Percentiles rank a stretch among this genome's conserved stretches.
Conservation (phyloP, 352 stramenopile genomes). For the Phytopythium mirpurense region DNA sequence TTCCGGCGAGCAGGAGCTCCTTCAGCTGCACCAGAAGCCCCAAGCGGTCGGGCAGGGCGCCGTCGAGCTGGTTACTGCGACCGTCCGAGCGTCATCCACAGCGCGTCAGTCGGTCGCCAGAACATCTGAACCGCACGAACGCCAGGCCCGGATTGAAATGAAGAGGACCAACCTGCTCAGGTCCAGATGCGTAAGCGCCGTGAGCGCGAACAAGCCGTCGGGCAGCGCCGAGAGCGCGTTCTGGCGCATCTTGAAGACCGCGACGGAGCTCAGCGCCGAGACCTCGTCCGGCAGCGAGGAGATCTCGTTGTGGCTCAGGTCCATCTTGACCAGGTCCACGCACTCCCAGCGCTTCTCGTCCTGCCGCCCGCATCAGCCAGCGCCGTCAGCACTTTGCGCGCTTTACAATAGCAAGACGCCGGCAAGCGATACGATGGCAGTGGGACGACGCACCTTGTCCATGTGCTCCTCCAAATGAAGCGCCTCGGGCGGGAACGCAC, state of each 20-base stretch:
- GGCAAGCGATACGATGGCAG: too few species aligned
- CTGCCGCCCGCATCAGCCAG: conserved; percentile 9
- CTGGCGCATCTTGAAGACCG: conserved; percentile 63
- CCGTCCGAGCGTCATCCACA: background rate
- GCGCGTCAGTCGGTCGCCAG: background rate
- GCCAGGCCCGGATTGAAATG: too few species aligned
- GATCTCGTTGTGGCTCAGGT: conserved; percentile 80
- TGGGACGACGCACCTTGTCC: conserved; percentile 52
- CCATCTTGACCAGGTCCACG: conserved; percentile 73
- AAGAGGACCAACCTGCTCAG: conserved; percentile 63
- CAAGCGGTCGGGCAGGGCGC: conserved; percentile 47
- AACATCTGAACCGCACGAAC: too few species aligned
- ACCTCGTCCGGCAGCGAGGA: conserved; percentile 49
- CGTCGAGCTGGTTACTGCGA: conserved; percentile 54
- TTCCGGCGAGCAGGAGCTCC: conserved; percentile 52
- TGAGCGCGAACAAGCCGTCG: conserved; percentile 62
- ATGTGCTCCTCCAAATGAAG: conserved; percentile 75
- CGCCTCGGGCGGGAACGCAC: conserved; percentile 57
- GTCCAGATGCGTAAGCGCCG: conserved; percentile 55
- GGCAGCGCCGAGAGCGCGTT: conserved; percentile 57
- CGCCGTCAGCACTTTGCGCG: background rate
- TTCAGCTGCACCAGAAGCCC: conserved; percentile 47
- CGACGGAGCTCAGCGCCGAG: conserved; percentile 36
- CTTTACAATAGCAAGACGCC: too few species aligned
- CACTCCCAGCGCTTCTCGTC: conserved; percentile 86